Evolutionary conservation across 2,329 filamentous ascomycete genomes (phyloP).

Genomic region (Sporothrix mexicana): DNA sequence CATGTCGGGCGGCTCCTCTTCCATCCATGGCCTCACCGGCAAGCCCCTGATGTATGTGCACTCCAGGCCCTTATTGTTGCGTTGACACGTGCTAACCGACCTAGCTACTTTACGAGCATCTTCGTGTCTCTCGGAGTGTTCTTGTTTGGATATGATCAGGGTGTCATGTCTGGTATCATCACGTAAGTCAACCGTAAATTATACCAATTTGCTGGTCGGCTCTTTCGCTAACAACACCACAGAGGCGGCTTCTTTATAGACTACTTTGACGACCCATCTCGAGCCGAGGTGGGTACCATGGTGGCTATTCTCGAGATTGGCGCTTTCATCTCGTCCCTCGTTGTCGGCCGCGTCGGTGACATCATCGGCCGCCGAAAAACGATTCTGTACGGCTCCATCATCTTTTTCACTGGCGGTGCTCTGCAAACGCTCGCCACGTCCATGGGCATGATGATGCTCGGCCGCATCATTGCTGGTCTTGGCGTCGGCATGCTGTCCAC

Average conservation of each 20-base stretch:
- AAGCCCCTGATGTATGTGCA: slow-evolving; percentile 80
- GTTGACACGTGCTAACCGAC: not conserved
- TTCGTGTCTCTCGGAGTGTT: slow-evolving; percentile 88
- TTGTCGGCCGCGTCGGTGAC: slow-evolving; percentile 88
- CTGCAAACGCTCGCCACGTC: slow-evolving; percentile 81
- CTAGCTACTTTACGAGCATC: slow-evolving; percentile 91
- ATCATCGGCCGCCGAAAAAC: slow-evolving; percentile 87
- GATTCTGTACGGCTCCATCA: slow-evolving; percentile 89
- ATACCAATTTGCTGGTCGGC: not conserved
- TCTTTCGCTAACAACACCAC: not conserved
- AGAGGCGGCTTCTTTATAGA: slow-evolving; percentile 88
- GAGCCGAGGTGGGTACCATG: slow-evolving; percentile 92
- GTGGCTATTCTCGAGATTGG: slow-evolving; percentile 96
- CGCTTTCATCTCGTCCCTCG: slow-evolving; percentile 85
- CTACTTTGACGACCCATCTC: slow-evolving; percentile 88
- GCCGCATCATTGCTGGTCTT: slow-evolving; percentile 82
- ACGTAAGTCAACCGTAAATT: slow-evolving; percentile 55
- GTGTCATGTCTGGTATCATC: slow-evolving; percentile 80
- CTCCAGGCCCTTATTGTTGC: not conserved
- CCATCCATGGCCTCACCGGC: slow-evolving; percentile 90
- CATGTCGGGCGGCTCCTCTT: slow-evolving; percentile 81
- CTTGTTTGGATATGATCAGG: slow-evolving; percentile 87
- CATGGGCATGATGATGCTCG: slow-evolving; percentile 88
- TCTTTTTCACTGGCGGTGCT: slow-evolving; percentile 84
- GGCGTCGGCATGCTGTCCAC: slow-evolving; percentile 89